phyloP scores from a whole-genome alignment of 2,329 filamentous ascomycete genomes.

The Beauveria bassiana region DNA sequence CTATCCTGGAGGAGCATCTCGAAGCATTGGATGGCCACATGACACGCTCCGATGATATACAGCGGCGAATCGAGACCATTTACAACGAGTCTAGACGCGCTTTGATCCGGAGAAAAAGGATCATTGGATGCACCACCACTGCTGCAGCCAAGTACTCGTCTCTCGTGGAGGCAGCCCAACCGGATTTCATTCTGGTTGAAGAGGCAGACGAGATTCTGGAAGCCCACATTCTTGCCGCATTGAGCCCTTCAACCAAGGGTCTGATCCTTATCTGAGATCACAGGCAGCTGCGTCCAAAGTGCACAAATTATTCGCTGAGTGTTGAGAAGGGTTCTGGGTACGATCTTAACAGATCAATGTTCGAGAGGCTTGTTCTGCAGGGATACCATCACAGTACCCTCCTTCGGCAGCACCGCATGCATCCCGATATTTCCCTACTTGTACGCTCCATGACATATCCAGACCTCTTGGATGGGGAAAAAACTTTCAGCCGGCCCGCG shows the following conservation, averaged over 20 bases:
- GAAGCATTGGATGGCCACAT: slow-evolving; percentile 30
- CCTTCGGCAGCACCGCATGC: slow-evolving; percentile 58
- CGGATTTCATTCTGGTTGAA: slow-evolving; percentile 58
- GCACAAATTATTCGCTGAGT: slow-evolving; percentile 51
- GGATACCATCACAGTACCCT: slow-evolving; percentile 48
- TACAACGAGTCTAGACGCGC: slow-evolving; percentile 20
- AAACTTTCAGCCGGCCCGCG: slow-evolving; percentile 36
- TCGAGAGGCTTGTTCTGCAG: slow-evolving; percentile 57
- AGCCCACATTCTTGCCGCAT: slow-evolving; percentile 51
- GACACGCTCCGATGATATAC: slow-evolving; percentile 30
- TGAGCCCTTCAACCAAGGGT: slow-evolving; percentile 49
- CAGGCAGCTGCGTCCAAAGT: slow-evolving; percentile 62
- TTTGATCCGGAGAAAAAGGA: slow-evolving; percentile 43
- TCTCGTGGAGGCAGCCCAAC: slow-evolving; percentile 44
- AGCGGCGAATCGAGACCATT: background rate
- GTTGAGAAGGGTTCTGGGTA: slow-evolving; percentile 59
- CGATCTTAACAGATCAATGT: slow-evolving; percentile 60
- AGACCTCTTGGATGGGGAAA: slow-evolving; percentile 45
- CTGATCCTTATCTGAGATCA: slow-evolving; percentile 67
- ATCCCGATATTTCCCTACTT: slow-evolving; percentile 56
- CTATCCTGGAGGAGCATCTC: slow-evolving; percentile 43
- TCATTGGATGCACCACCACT: slow-evolving; percentile 67
- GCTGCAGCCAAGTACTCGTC: slow-evolving; percentile 55
- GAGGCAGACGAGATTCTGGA: slow-evolving; percentile 70
- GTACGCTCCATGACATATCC: slow-evolving; percentile 55